Base-by-base conservation (phyloP, 805 yeast species). In the Metschnikowia reukaufii region DNA sequence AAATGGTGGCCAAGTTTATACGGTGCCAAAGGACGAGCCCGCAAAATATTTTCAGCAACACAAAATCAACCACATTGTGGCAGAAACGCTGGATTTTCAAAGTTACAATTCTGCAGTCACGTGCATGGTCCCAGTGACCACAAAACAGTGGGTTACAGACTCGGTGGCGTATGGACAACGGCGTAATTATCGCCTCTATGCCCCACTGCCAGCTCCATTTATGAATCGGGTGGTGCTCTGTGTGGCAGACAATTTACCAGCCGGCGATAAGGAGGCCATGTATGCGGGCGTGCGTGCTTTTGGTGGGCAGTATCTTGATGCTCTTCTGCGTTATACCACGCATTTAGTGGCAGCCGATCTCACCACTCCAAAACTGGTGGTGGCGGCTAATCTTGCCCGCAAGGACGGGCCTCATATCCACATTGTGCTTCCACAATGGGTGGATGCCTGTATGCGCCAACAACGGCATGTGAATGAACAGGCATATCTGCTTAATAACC, bases 361-460 rank as follows among this genome's bases (percentile, higher is more conserved):
- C 30, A 63, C 78, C 3, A 78, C 81, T 45, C 86, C 81, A 44
- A 81, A 81, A 48, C 78, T 83, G 39, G 72, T 81, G 32, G 71
- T 78, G 20, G 88, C 87, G 0, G 68, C 73, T 2, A 66, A 76
- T 39, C 58, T 67, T n/a, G n/a, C 25, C 44, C 50, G 31, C 55
- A 49, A 47, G n/a, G 50, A 44, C 18, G 64, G 65, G 19, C 63
- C 70, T 31, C 62, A 70, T 30, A 82, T 86, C 30, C 73, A 77
- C 40, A 74, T 83, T 13, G 94, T 91, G 3, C 70, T 77, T 3
- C 95, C 96, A 0, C 79, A 81, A 17, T 92, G 96, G 97, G 65
- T 91, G 12, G 83, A 83, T 42, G 86, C 79, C 48, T 84, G 91
- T 59, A 69, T 87, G 50, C 79, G 76, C 44, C 60, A 73, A 32